These are phyloP conservation scores for Cladorrhinum samala DNA, from an alignment of 495 filamentous ascomycete genomes.

Conservation along the genomic window DNA sequence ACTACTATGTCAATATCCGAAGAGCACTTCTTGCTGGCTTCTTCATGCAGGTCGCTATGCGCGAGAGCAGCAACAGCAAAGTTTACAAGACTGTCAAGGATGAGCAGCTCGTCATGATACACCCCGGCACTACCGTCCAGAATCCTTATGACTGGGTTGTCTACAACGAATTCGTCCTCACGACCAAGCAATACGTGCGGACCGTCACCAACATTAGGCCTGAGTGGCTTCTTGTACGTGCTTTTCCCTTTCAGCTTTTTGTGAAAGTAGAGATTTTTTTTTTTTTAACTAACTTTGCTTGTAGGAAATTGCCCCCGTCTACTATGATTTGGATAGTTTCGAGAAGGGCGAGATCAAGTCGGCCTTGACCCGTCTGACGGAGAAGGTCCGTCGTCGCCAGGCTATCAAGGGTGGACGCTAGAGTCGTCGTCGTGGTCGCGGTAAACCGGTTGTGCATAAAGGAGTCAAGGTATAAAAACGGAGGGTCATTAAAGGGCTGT, in stretches of 20 bases:
- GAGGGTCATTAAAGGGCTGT: too few species aligned
- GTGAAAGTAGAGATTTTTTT: not conserved
- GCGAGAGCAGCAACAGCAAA: constrained; percentile 66
- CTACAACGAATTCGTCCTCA: constrained; percentile 98
- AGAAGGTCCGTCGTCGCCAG: constrained; percentile 69
- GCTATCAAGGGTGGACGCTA: constrained; percentile 49
- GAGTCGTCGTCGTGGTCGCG: too few species aligned
- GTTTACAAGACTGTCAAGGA: constrained; percentile 93
- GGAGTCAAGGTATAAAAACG: not conserved
- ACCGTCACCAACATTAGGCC: constrained; percentile 61
- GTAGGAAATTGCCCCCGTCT: constrained; percentile 79
- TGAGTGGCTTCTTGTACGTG: constrained; percentile 86
- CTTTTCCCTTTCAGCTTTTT: not conserved
- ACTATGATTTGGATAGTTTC: constrained; percentile 85
- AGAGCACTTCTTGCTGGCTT: constrained; percentile 91
- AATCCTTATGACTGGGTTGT: constrained; percentile 93
- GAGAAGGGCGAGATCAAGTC: constrained; percentile 78
- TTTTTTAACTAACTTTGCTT: not conserved
- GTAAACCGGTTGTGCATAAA: not conserved
- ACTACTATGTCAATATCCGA: constrained; percentile 96
- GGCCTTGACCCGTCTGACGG: constrained; percentile 63
- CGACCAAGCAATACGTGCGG: constrained; percentile 84
- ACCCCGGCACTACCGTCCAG: constrained; percentile 80
- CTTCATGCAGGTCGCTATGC: constrained; percentile 99
- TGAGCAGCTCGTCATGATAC: constrained; percentile 79